Conservation (phyloP, 176 grass and related monocot species). For the Rhynchospora tenuis region DNA sequence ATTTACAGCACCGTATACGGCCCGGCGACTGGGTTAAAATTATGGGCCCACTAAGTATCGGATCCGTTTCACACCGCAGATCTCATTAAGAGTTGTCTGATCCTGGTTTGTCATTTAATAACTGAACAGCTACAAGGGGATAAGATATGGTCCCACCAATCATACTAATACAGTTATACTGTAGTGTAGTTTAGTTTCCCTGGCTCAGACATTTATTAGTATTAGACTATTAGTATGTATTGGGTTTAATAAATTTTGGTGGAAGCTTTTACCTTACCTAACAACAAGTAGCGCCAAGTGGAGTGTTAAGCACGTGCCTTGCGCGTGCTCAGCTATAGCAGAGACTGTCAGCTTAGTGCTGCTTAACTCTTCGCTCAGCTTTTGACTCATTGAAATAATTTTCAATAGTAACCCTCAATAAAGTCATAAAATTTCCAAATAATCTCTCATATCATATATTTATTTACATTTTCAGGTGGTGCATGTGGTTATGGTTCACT, state of each 20-base stretch:
- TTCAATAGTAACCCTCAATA: not conserved
- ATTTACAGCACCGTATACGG: not conserved
- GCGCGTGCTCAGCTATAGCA: constrained; percentile 2
- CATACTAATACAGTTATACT: not conserved
- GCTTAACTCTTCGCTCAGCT: not conserved
- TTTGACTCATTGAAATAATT: not conserved
- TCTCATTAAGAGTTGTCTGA: not conserved
- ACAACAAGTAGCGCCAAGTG: not conserved
- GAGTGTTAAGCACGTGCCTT: not conserved
- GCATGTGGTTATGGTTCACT: constrained; percentile 93
- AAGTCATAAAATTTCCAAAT: not conserved
- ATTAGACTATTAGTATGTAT: not conserved
- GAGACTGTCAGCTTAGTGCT: constrained; percentile 12
- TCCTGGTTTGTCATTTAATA: constrained; percentile 17
- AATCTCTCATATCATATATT: not conserved
- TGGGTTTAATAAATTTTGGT: not conserved
- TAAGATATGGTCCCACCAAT: not conserved
- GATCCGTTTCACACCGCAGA: not conserved
- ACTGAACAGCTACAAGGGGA: not conserved
- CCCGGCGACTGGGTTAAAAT: constrained; percentile 14
- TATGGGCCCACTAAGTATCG: not conserved
- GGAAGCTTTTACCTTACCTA: not conserved
- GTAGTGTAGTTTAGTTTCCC: not conserved
- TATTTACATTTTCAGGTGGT: constrained; percentile 39
- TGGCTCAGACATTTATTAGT: not conserved